Evolutionary conservation across 1,139 yeast genomes (phyloP), one percentile per base, ranked within the genome.

Genomic region (Suhomyces kunorum): DNA sequence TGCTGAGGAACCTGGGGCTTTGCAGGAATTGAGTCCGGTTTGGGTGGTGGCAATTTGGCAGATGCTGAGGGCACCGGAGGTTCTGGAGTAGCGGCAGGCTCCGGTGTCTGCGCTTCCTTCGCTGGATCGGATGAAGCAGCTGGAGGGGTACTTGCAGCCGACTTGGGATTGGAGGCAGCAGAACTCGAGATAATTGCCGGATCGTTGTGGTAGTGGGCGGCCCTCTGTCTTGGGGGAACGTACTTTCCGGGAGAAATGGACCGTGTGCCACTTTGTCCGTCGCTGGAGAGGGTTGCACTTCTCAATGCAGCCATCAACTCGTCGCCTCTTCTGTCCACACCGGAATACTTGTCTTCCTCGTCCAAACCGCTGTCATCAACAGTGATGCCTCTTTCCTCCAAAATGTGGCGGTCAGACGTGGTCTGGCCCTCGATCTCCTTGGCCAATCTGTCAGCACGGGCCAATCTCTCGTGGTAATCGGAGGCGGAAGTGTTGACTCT

Each of bases 271-370:
- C 42, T 34, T 6, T 50, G 28, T 15, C 36, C 28, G n/a, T 49
- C 53, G 16, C 44, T 42, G 13, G 53, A 44, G n/a, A 63, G 51
- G 24, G 56, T 59, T 22, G 68, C 64, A 24, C 59, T 63, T 47
- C 63, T 71, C 50, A 81, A 69, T 5, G 85, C 81, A 3, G 85
- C 85, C 72, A 81, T 74, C 44, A 81, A 64, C 43, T 81, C 87
- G 49, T 77, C 81, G 22, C 85, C 85, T 50, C 85, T 70, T 49
- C 61, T 40, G 43, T 73, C 78, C 39, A 92, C 98, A 33, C 98
- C 98, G 3, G 97, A 88, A 58, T 90, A 92, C 64, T 87, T 87
- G 62, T 89, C 97, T 61, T 94, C 99, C 64, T 92, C 98, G 61
- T 92, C 98, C 52, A 87, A 51, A 3, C 95, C 96, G 46, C 86